These are phyloP conservation scores for Tricharina praecox DNA, from an alignment of 495 filamentous ascomycete species.

Conservation along the genomic window DNA sequence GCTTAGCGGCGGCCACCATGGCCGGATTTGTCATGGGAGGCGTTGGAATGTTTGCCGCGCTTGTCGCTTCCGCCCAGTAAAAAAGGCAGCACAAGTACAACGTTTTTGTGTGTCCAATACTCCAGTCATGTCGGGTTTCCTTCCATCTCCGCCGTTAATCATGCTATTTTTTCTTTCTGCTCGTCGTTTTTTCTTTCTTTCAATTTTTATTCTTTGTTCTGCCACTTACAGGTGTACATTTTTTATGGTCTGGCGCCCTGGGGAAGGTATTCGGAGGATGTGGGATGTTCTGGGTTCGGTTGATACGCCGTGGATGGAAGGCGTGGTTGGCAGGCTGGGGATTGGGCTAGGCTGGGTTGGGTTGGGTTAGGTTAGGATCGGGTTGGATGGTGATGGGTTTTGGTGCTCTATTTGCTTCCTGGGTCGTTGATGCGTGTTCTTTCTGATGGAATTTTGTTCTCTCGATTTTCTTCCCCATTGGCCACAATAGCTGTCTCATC, in stretches of 20 bases:
- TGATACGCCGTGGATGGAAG: too few relatives aligned
- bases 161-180: not conserved
- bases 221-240: not conserved
- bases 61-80: conserved; percentile 28
- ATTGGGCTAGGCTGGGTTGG: not conserved
- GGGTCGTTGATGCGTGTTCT: too few relatives aligned
- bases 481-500: too few relatives aligned
- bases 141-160: not conserved
- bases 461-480: too few relatives aligned
- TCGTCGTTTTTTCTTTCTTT: not conserved
- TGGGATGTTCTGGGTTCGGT: too few relatives aligned
- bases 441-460: too few relatives aligned
- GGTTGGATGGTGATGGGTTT: not conserved
- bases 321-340: not conserved
- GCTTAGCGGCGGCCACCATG: conserved; percentile 32
- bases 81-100: not conserved
- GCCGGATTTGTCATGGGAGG: conserved; percentile 34
- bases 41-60: conserved; percentile 34
- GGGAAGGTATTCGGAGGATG: too few relatives aligned
- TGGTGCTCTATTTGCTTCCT: too few relatives aligned
- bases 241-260: too few relatives aligned
- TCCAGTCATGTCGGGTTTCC: not conserved
- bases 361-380: not conserved
- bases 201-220: not conserved
- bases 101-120: not conserved